A percentile compares a stretch with the other conserved stretches of the same genome.
Evolutionary conservation across 2,329 filamentous ascomycete genomes (phyloP).

Genomic region (Corniculantispora saksenae): DNA sequence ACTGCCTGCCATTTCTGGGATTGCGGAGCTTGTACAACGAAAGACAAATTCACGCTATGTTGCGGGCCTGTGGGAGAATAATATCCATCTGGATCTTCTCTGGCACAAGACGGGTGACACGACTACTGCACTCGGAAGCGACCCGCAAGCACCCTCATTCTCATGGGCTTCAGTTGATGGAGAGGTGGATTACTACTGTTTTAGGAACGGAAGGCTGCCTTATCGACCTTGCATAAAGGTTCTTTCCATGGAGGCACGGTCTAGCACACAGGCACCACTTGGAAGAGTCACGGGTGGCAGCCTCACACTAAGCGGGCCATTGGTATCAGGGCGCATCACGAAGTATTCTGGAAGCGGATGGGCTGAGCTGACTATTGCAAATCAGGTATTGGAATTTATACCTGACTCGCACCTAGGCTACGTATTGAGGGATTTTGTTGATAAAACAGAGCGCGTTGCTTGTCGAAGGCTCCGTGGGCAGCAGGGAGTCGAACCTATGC

Average conservation of each 20-base stretch:
- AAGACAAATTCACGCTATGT: conserved; percentile 28
- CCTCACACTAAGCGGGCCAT: neutral
- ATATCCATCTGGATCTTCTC: conserved; percentile 27
- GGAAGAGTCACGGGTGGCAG: neutral
- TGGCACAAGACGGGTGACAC: conserved; percentile 23
- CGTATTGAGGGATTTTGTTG: neutral
- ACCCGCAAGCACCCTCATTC: conserved; percentile 26
- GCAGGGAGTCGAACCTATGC: neutral
- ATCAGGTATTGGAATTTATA: neutral
- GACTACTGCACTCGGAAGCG: neutral
- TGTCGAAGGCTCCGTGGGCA: neutral
- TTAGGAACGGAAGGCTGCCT: conserved; percentile 23
- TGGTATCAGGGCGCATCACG: neutral
- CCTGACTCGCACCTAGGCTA: neutral
- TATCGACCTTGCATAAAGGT: conserved; percentile 22
- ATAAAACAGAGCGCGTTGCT: neutral
- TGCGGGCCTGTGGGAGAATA: conserved; percentile 33
- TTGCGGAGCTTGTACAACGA: conserved; percentile 28
- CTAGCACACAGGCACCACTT: neutral
- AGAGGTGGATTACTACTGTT: conserved; percentile 29
- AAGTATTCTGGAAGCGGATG: neutral
- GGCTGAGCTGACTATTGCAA: neutral
- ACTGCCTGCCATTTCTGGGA: conserved; percentile 32
- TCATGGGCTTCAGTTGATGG: conserved; percentile 28
- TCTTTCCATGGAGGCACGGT: conserved; percentile 6